Base-by-base conservation (phyloP, 768 basidiomycete species). In the Melanogaster broomeanus region DNA sequence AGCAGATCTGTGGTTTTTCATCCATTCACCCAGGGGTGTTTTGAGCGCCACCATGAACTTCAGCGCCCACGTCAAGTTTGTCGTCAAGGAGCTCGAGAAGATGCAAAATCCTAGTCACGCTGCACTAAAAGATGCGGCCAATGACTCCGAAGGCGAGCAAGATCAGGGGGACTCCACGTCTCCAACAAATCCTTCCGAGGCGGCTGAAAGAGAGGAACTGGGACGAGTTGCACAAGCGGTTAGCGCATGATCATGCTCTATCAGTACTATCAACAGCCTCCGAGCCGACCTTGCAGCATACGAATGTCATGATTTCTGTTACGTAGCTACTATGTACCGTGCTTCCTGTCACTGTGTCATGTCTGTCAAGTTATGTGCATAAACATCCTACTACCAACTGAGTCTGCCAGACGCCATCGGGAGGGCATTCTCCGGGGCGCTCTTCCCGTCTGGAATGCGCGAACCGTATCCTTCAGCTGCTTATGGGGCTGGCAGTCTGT, bases 21-120 rank as follows among this genome's bases (percentile, higher is more conserved):
- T 15, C 13, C 12, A 9, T 4, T 47, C 5, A 6, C 4, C 4
- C 21, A 87, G 86, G 57, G 85, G 82, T 56, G 78, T 77, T 2
- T 62, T 84, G 30, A 84, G 82, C 50, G 73, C 83, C 0, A 82
- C 78, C 8, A 64, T 89, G 55, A 84, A 83, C 63, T 85, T 77
- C 62, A 76, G 72, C 25, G 85, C 80, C 0, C 90, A 93, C 57
- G 69, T 76, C 25, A 85, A 84, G 64, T 90, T 91, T 59, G 85
- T 90, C 7, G 77, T 79, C 34, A 83, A 83, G 62, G 84, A 83
- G 75, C 72, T 91, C 34, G 77, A 77, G 49, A 80, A 74, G 56
- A 65, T 85, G 44, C 41, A 69, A 56, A 55, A 55, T 21, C 35
- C 21, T 3, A 50, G 35, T n/a, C n/a, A n/a, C n/a, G n/a, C n/a